phyloP scores from a whole-genome alignment of 257 asterid genomes.

The Rhazya stricta region DNA sequence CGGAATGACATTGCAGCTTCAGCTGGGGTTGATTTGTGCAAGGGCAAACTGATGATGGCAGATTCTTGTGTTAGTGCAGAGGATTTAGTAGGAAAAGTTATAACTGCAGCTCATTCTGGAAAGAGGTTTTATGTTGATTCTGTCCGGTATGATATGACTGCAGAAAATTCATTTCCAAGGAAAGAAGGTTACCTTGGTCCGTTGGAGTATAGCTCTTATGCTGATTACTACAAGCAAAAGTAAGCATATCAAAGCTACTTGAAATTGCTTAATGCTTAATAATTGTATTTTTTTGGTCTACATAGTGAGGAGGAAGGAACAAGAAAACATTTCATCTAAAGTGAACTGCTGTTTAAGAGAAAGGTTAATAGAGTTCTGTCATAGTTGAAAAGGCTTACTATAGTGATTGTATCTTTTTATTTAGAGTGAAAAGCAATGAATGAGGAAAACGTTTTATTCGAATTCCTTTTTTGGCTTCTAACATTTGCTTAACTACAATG shows the following conservation, averaged over 20 bases:
- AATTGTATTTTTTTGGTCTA: not conserved
- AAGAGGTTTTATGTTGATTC: slow-evolving; percentile 97
- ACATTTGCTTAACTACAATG: slow-evolving; percentile 21
- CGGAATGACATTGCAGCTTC: slow-evolving; percentile 42
- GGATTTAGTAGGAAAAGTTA: slow-evolving; percentile 70
- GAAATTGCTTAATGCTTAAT: slow-evolving; percentile 5
- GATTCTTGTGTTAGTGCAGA: slow-evolving; percentile 63
- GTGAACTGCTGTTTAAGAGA: not conserved
- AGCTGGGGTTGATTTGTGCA: slow-evolving; percentile 33
- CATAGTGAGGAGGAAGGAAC: not conserved
- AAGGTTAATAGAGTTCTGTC: not conserved
- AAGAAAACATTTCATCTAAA: not conserved
- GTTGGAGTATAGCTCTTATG: slow-evolving; percentile 89
- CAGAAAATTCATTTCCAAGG: slow-evolving; percentile 93
- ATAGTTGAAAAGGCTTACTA: not conserved
- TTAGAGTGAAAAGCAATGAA: not conserved
- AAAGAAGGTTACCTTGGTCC: slow-evolving; percentile 99
- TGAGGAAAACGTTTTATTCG: slow-evolving; percentile 7
- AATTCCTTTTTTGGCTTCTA: slow-evolving; percentile 7
- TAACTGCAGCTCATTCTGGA: slow-evolving; percentile 99
- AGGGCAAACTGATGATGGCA: slow-evolving; percentile 71
- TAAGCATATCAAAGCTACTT: slow-evolving; percentile 32
- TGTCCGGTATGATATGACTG: slow-evolving; percentile 84
- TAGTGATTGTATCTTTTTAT: too few relatives aligned
- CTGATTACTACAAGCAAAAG: slow-evolving; percentile 97